A percentile compares a stretch with the other conserved stretches of the same genome.
These are phyloP conservation scores for Medicago arabica DNA, from an alignment of 306 rosid genomes.

Conservation along the genomic window DNA sequence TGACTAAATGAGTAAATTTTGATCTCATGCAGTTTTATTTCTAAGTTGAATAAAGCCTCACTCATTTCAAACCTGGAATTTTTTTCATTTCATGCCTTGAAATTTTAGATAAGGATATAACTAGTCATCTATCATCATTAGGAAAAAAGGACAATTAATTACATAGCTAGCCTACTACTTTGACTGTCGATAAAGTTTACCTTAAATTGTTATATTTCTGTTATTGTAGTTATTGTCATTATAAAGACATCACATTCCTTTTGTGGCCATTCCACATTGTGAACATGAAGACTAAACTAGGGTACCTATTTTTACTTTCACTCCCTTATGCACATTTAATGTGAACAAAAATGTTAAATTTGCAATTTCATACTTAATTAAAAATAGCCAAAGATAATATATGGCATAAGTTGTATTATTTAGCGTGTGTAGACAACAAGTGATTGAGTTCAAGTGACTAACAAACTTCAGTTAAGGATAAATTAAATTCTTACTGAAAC, in stretches of 20 bases:
- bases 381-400: conserved; percentile 38
- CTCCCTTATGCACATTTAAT: conserved; percentile 30
- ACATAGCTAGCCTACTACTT: conserved; percentile 36
- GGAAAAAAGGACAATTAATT: conserved; percentile 40
- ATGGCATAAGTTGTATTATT: not conserved
- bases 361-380: conserved; percentile 35
- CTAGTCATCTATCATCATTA: not conserved
- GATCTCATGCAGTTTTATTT: conserved; percentile 13
- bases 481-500: not conserved
- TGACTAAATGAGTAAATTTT: not conserved
- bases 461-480: no score
- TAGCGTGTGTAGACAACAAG: not conserved
- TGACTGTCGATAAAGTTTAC: conserved; percentile 40
- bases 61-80: conserved; percentile 34
- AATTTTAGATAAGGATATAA: conserved; percentile 42
- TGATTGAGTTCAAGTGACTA: not conserved
- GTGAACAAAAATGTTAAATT: conserved; percentile 18
- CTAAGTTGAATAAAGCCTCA: conserved; percentile 4
- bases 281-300: conserved; percentile 36
- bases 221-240: conserved; percentile 48
- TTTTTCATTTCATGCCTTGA: conserved; percentile 17
- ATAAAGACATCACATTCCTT: conserved; percentile 47
- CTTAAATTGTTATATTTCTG: conserved; percentile 34
- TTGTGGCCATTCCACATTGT: conserved; percentile 47
- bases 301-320: conserved; percentile 29